Evolutionary conservation across 768 basidiomycete species (phyloP).

Genomic region (Termitomyces sp.): DNA sequence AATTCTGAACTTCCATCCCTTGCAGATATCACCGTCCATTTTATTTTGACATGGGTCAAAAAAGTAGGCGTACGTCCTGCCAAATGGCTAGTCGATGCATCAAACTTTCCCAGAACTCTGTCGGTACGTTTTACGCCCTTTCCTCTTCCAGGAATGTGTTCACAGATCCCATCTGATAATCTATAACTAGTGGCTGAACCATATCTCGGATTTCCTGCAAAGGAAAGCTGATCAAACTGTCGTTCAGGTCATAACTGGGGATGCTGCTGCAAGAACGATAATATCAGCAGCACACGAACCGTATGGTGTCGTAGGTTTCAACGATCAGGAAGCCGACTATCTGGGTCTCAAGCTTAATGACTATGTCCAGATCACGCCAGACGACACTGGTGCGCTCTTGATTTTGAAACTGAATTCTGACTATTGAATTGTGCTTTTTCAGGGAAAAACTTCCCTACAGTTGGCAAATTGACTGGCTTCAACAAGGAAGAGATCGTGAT

Average conservation of each 20-base stretch:
- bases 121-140: conserved; percentile 24
- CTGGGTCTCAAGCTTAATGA: conserved; percentile 34
- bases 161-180: conserved; percentile 1
- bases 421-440: background rate
- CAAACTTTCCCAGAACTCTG: conserved; percentile 33
- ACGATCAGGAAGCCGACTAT: conserved; percentile 35
- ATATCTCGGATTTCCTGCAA: conserved; percentile 31
- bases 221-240: conserved; percentile 18
- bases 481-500: conserved; percentile 44
- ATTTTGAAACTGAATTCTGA: background rate
- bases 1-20: conserved; percentile 46
- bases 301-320: conserved; percentile 38
- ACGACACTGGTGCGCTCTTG: conserved; percentile 37
- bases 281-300: conserved; percentile 30
- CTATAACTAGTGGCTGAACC: conserved; percentile 40
- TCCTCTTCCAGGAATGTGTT: background rate
- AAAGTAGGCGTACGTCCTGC: conserved; percentile 23
- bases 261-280: conserved; percentile 39
- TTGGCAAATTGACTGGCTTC: conserved; percentile 45
- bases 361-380: conserved; percentile 36
- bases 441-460: conserved; percentile 38
- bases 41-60: conserved; percentile 40
- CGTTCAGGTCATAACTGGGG: conserved; percentile 27
- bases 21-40: conserved; percentile 49
- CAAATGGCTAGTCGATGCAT: conserved; percentile 30